Evolutionary conservation across 2,329 filamentous ascomycete genomes (phyloP), one percentile per base, ranked within the genome.

Genomic region (Endoconidiophora laricicola): DNA sequence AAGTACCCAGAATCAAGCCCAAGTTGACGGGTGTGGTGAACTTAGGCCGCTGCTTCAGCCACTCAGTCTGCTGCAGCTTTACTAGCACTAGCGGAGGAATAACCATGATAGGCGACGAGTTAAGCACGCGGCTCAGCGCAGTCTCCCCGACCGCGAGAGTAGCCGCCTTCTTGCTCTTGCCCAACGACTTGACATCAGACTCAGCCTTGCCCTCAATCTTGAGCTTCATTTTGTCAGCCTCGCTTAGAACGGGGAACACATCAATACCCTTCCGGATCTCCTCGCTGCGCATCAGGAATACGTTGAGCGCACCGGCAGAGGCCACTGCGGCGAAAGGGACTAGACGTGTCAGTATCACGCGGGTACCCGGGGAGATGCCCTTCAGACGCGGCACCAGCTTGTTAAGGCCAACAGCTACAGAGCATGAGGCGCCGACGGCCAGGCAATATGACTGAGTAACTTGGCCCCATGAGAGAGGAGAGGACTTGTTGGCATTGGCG

Each of bases 401-500:
- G 65, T 95, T 96, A 46, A 98, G 77, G 37, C 91, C 88, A 0
- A 96, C 74, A 3, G 91, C 91, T 7, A 98, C 91, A 55, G 83
- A 84, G 69, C 91, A 98, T 12, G 86, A 94, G 29, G 91, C 90
- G 50, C 84, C 81, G 18, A 98, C 91, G 49, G 91, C 91, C 54
- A 94, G 74, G 62, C 83, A 76, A 71, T 96, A 98, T 47, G 87
- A 95, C 66, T 94, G 81, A 55, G 81, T 76, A 55, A 98, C 80
- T 57, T 86, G 84, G 20, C 78, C 76, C 53, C 78, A 82, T 18
- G 84, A 83, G 55, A 96, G 75, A 1, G 90, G 86, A 2, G 86
- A 88, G 38, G 87, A 94, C 66, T 98, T 98, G 75, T 98, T 98
- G 55, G 90, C 86, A 65, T 98, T 98, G 61, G 90, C 85, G 63